phyloP scores from a whole-genome alignment of 306 rosid species.

The Lathyrus sativus region DNA sequence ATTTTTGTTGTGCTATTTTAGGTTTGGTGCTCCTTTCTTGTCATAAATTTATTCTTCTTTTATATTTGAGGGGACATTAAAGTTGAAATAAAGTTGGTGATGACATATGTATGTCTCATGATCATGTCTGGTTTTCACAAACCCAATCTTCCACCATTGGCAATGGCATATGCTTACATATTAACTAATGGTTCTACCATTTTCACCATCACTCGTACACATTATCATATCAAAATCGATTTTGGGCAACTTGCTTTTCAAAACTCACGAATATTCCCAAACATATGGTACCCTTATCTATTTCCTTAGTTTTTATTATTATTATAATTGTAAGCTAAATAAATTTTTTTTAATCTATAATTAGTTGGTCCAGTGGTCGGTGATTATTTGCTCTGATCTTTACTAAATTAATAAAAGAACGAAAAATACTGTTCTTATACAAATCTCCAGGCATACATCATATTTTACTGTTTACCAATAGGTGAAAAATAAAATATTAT shows the following conservation, averaged over 20 bases:
- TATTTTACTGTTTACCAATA: no score
- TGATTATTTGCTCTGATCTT: no score
- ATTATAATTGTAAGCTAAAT: not conserved
- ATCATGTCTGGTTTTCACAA: constrained; percentile 18
- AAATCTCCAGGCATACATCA: no score
- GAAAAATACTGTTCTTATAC: no score
- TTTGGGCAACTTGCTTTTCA: constrained; percentile 27
- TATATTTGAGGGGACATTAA: constrained; percentile 19
- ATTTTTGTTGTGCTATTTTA: not conserved
- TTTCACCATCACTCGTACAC: not conserved
- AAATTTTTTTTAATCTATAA: not conserved
- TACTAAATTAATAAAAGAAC: no score
- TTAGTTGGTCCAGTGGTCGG: no score
- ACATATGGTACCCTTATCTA: not conserved
- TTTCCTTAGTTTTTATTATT: not conserved
- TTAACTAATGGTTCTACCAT: constrained; percentile 20
- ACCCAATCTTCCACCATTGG: constrained; percentile 33
- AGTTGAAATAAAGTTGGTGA: constrained; percentile 32
- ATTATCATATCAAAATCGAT: not conserved
- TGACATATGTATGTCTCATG: not conserved
- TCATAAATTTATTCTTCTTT: constrained; percentile 7
- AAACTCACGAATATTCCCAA: constrained; percentile 12
- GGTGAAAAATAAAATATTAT: no score
- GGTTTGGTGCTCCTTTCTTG: constrained; percentile 5
- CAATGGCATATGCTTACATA: constrained; percentile 41